A percentile compares a stretch with the other conserved stretches of the same genome.
Evolutionary conservation across 192 early-diverging fungal species (phyloP).

Genomic region (Mortierella alpina): DNA sequence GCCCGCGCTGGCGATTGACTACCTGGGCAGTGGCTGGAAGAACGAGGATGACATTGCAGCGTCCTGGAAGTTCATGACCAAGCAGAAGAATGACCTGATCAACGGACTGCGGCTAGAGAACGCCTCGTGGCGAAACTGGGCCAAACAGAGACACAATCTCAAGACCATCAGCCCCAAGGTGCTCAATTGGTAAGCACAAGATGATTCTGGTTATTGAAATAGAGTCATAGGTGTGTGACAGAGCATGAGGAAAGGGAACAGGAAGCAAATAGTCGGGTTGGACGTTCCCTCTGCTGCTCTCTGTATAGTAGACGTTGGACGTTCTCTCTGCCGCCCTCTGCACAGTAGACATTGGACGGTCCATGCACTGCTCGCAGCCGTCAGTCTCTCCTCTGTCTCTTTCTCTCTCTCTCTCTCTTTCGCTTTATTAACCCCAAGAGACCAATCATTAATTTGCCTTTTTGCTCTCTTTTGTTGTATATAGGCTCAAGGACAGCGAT

Average conservation of each 20-base stretch:
- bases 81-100: constrained; percentile 67
- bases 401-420: neutral
- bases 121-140: constrained; percentile 77
- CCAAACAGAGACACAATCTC: constrained; percentile 67
- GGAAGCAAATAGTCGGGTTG: too few species aligned
- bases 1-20: constrained; percentile 66
- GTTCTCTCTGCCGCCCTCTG: too few species aligned
- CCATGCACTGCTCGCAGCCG: too few species aligned
- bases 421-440: too few species aligned
- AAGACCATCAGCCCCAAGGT: constrained; percentile 66
- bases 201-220: too few species aligned
- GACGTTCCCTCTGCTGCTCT: too few species aligned
- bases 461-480: neutral
- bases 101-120: constrained; percentile 73
- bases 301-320: too few species aligned
- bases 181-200: constrained; percentile 65
- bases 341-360: too few species aligned
- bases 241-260: too few species aligned
- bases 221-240: neutral
- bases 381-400: constrained; percentile 1
- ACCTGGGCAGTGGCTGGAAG: constrained; percentile 64
- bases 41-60: constrained; percentile 70
- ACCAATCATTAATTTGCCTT: neutral
- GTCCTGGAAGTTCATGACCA: constrained; percentile 72
- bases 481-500: constrained; percentile 74